These are phyloP conservation scores for Phytophthora citricola DNA, from an alignment of 352 stramenopile genomes.

Conservation along the genomic window DNA sequence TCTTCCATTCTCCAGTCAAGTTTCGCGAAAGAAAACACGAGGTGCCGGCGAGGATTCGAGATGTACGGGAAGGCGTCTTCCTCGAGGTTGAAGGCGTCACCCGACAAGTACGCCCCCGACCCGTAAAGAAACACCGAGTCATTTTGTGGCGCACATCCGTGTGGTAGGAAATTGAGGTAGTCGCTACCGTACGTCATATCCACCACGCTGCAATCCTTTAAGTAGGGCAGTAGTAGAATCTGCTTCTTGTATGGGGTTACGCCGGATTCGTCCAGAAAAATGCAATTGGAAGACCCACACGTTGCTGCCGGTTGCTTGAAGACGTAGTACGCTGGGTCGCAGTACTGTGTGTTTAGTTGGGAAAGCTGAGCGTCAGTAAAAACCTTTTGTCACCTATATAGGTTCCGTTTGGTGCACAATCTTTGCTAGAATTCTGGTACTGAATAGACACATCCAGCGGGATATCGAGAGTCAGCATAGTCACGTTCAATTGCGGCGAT, in stretches of 20 bases:
- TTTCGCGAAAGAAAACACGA: constrained; percentile 48
- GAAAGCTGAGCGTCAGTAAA: constrained; percentile 19
- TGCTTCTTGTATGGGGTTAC: constrained; percentile 42
- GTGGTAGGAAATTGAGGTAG: constrained; percentile 43
- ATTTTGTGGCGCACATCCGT: constrained; percentile 19
- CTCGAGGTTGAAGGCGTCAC: constrained; percentile 24
- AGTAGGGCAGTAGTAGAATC: constrained; percentile 46
- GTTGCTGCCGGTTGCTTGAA: constrained; percentile 29
- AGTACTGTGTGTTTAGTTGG: constrained; percentile 19
- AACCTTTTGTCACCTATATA: constrained; percentile 17
- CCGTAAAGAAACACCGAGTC: constrained; percentile 47
- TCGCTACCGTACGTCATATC: constrained; percentile 46
- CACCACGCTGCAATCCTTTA: constrained; percentile 41
- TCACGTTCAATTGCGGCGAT: constrained; percentile 41
- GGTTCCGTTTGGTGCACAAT: constrained; percentile 26
- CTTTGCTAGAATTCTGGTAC: constrained; percentile 36
- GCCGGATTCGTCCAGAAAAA: constrained; percentile 47
- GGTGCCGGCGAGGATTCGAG: constrained; percentile 36
- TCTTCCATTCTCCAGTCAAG: constrained; percentile 41
- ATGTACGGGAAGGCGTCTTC: constrained; percentile 23
- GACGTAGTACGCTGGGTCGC: constrained; percentile 32
- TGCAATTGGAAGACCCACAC: constrained; percentile 43
- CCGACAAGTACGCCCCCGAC: constrained; percentile 34
- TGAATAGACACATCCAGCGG: constrained; percentile 25
- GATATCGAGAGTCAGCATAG: constrained; percentile 45